Evolutionary conservation across 2,329 filamentous ascomycete genomes (phyloP).

Genomic region (Corniculantispora saksenae): DNA sequence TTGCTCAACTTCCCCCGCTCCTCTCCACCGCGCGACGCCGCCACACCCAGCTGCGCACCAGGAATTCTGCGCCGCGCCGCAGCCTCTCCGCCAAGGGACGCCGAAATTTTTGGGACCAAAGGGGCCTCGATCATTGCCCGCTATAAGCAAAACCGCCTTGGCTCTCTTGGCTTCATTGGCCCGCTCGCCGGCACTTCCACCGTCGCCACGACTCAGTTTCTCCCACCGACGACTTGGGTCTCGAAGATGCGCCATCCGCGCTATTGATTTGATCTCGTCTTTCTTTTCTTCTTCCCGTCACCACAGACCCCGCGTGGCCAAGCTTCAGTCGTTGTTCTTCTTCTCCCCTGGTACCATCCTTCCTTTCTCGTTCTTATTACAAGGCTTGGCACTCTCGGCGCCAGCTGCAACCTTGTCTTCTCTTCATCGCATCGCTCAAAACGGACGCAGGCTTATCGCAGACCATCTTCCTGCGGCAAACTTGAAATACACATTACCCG

Average conservation of each 20-base stretch:
- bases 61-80: neutral
- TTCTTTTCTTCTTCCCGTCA: neutral
- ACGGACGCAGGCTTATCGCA: neutral
- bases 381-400: conserved; percentile 3
- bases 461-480: neutral
- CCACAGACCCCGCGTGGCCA: neutral
- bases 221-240: conserved; percentile 1
- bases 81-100: neutral
- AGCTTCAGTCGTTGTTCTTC: neutral
- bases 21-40: neutral
- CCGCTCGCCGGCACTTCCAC: conserved; percentile 8
- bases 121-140: conserved; percentile 10
- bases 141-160: neutral
- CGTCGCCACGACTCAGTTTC: conserved; percentile 14
- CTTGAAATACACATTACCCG: neutral
- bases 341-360: neutral
- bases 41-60: neutral
- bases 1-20: neutral
- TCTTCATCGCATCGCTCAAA: neutral
- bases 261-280: conserved; percentile 13
- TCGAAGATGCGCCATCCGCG: conserved; percentile 15
- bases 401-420: conserved; percentile 3
- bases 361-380: neutral
- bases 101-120: neutral
- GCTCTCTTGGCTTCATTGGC: conserved; percentile 15